A percentile compares a stretch with the other conserved stretches of the same genome.
Evolutionary conservation across 345 rosid genomes (phyloP).

Genomic region (Pistacia integerrima): DNA sequence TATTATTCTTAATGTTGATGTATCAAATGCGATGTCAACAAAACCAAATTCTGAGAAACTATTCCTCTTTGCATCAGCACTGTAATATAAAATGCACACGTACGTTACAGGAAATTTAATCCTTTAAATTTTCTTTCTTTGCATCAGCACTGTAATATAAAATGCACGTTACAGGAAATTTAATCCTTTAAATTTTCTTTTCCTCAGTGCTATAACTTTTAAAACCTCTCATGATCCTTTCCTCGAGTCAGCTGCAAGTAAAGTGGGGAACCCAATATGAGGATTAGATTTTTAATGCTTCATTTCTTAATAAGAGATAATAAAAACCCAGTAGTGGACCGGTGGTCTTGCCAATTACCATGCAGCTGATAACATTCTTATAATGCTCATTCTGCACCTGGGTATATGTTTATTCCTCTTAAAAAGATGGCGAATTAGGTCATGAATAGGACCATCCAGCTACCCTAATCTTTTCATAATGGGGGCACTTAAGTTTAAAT

Average conservation of each 20-base stretch:
- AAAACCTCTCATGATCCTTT: neutral
- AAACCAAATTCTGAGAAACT: too few species aligned
- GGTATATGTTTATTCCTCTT: neutral
- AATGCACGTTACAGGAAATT: neutral
- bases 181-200: neutral
- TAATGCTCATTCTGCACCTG: neutral
- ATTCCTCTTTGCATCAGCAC: neutral
- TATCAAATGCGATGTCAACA: too few species aligned
- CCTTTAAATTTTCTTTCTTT: too few species aligned
- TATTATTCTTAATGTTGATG: neutral
- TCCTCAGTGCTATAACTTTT: neutral
- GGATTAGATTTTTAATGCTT: neutral
- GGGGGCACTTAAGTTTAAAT: conserved; percentile 3
- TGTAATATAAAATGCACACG: neutral
- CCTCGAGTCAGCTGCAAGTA: conserved; percentile 5
- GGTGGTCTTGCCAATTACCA: conserved; percentile 11
- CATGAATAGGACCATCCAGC: conserved; percentile 23
- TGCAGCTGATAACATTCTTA: conserved; percentile 4
- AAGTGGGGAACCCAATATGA: conserved; percentile 31
- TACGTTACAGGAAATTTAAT: neutral
- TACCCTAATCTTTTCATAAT: neutral
- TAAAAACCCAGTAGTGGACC: neutral
- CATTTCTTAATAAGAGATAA: conserved; percentile 5
- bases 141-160: neutral
- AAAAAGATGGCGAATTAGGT: conserved; percentile 22